Base-by-base conservation (phyloP, 2,329 filamentous ascomycete genomes). In the Paracamarosporium sp. region DNA sequence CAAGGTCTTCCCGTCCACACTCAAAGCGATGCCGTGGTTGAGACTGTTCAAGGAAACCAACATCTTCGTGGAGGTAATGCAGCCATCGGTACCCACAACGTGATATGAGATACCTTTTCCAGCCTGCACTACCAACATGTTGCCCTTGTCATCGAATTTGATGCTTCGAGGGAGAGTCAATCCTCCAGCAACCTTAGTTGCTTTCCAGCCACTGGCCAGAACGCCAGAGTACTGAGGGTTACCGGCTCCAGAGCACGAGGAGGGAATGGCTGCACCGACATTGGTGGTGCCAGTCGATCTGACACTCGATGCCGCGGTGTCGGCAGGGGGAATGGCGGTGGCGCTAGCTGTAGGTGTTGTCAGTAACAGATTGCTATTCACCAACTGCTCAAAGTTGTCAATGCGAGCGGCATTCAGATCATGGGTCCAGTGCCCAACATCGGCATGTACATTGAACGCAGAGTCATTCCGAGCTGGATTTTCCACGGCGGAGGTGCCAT, bases 21-120 rank as follows among this genome's bases (percentile, higher is more conserved):
- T 81, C 35, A 83, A 53, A 17, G 77, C 78, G 45, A 85, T 80
- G 27, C 82, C 82, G 63, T 85, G 82, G 57, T 86, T 86, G 11
- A 81, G 58, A 27, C 66, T 72, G 59, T 66, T 74, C 47, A 68
- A 63, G 5, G 72, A 70, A 25, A 73, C 40, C 53, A 73, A 50
- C 64, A 64, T 71, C 66, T 74, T 74, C 8, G 65, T 68, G 9
- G 70, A 72, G 2, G 69, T 65, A 40, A 70, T 60, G 45, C 72
- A 73, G 27, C 72, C 72, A 53, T 72, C 65, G 4, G 66, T 38
- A 17, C 59, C 59, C 61, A 75, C 64, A 35, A 58, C 65, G 38
- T 72, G 70, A 52, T 69, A 70, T 8, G 71, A 66, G 45, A 75
- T 72, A 22, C 72, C 72, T 57, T 70, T 73, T n/a, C 70, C 70